Evolutionary conservation across 805 yeast genomes (phyloP).

Genomic region (Phaffomyces opuntiae): DNA sequence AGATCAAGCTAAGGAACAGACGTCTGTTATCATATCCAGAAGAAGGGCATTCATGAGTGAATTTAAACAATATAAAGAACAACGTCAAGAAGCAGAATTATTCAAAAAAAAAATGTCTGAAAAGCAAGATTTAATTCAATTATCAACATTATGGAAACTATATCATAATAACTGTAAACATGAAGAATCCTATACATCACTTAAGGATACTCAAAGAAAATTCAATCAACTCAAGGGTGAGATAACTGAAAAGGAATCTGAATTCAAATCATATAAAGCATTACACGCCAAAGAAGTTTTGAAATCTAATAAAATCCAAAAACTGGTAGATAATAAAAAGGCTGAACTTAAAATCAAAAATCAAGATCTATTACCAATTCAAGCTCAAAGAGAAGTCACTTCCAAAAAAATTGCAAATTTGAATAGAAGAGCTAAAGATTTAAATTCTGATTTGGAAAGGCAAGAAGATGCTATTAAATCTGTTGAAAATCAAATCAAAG

Average conservation of each 20-base stretch:
- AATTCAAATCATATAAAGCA: conserved; percentile 31
- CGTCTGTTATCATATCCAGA: conserved; percentile 58
- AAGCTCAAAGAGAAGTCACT: conserved; percentile 46
- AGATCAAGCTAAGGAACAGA: conserved; percentile 56
- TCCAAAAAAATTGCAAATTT: conserved; percentile 39
- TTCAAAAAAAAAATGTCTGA: conserved; percentile 51
- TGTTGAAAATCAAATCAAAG: conserved; percentile 40
- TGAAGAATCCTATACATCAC: conserved; percentile 17
- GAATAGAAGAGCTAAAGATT: conserved; percentile 41
- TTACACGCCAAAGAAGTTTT: conserved; percentile 42
- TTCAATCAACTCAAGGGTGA: conserved; percentile 27
- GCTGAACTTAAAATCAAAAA: conserved; percentile 35
- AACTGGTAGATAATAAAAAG: conserved; percentile 30
- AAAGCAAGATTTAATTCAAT: conserved; percentile 38
- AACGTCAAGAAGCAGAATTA: conserved; percentile 61
- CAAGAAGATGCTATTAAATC: conserved; percentile 39
- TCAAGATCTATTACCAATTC: conserved; percentile 53
- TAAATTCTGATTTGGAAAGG: conserved; percentile 44
- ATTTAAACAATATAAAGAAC: conserved; percentile 70
- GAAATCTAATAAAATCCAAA: conserved; percentile 34
- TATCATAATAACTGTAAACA: conserved; percentile 47
- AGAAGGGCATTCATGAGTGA: conserved; percentile 69
- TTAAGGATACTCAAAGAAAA: conserved; percentile 21
- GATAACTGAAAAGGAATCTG: conserved; percentile 30
- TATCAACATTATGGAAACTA: conserved; percentile 54